phyloP scores from a whole-genome alignment of 129 eudicot species.

The Escallonia rubra region DNA sequence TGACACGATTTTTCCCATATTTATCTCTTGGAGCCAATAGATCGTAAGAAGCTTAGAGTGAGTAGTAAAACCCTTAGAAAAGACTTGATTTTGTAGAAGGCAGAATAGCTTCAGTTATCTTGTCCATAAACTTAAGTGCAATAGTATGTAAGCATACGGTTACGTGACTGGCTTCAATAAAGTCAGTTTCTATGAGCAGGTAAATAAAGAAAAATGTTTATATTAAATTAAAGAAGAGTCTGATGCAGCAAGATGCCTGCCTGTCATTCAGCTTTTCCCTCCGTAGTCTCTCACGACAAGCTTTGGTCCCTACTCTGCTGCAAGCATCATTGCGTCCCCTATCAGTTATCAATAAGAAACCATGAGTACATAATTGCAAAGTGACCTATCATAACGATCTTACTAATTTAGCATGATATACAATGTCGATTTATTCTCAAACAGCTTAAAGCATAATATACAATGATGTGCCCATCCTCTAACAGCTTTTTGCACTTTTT shows the following conservation, averaged over 20 bases:
- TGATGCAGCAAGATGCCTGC: slow-evolving; percentile 22
- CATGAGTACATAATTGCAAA: background rate
- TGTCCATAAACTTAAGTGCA: background rate
- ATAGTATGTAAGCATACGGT: no score
- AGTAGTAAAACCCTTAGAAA: background rate
- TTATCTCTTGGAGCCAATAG: background rate
- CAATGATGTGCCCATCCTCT: no score
- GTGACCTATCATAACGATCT: background rate
- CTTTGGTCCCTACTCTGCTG: slow-evolving; percentile 55
- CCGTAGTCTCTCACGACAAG: slow-evolving; percentile 85
- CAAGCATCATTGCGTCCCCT: slow-evolving; percentile 64
- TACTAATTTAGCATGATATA: background rate
- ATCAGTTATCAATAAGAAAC: slow-evolving; percentile 13
- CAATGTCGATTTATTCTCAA: background rate
- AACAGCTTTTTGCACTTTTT: no score
- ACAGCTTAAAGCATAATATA: background rate
- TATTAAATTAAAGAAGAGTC: background rate
- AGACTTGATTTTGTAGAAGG: background rate
- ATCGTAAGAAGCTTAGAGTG: background rate
- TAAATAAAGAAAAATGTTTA: background rate
- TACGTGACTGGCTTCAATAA: no score
- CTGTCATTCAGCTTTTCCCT: slow-evolving; percentile 84
- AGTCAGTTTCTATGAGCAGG: background rate
- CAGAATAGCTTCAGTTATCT: background rate
- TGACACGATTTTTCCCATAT: no score